Evolutionary conservation across 2,329 filamentous ascomycete genomes (phyloP).

Genomic region (Alternaria viburni): DNA sequence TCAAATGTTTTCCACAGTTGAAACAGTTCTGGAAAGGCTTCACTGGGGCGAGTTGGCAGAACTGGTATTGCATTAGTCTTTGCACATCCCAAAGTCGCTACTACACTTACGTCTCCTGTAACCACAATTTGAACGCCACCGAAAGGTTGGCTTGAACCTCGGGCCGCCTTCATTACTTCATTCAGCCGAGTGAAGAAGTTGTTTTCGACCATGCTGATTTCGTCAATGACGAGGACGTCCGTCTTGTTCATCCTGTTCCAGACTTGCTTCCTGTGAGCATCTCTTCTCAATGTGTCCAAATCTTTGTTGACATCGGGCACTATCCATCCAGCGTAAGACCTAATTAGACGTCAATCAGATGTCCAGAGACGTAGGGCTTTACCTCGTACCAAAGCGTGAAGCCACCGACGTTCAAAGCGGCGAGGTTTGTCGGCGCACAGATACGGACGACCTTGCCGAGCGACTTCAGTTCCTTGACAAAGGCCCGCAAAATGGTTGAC

Average conservation of each 20-base stretch:
- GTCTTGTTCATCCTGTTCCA: constrained; percentile 47
- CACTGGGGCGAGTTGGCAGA: constrained; percentile 60
- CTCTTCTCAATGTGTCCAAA: constrained; percentile 44
- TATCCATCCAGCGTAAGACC: constrained; percentile 62
- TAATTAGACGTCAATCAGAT: not conserved
- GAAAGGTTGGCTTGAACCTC: constrained; percentile 36
- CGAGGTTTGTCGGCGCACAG: constrained; percentile 65
- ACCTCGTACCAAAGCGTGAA: constrained; percentile 53
- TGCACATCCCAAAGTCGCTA: not conserved
- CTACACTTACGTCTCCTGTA: constrained; percentile 57
- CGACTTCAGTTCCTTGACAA: constrained; percentile 49
- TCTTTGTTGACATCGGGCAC: constrained; percentile 54
- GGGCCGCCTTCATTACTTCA: constrained; percentile 51
- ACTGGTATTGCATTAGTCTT: constrained; percentile 13
- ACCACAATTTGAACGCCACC: constrained; percentile 63
- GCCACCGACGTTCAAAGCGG: constrained; percentile 64
- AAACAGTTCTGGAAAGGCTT: constrained; percentile 63
- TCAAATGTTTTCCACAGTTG: constrained; percentile 50
- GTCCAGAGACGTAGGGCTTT: not conserved
- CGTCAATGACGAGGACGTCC: constrained; percentile 67
- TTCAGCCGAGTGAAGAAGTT: constrained; percentile 59
- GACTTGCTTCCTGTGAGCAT: constrained; percentile 46
- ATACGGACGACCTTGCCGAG: constrained; percentile 55
- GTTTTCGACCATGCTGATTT: constrained; percentile 70
- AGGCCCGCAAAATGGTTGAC: constrained; percentile 60